Percentiles rank a stretch among this genome's conserved stretches.
Conservation (phyloP, 805 yeast genomes). For the Nakazawaea populi region DNA sequence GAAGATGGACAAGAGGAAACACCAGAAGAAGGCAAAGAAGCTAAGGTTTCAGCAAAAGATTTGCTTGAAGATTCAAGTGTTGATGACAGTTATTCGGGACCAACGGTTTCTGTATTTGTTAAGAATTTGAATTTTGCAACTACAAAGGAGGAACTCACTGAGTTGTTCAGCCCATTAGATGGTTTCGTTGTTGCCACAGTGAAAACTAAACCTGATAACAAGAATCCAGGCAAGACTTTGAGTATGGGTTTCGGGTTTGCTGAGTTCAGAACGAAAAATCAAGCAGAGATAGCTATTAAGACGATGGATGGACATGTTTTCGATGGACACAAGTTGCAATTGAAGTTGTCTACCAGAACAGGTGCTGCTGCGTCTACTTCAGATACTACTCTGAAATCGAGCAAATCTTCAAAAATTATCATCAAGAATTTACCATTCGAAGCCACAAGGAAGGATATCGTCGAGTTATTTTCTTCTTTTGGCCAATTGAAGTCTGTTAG, state of each 20-base stretch:
- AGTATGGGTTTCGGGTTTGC: conserved; percentile 99
- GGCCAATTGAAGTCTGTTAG: conserved; percentile 93
- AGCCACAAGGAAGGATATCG: conserved; percentile 88
- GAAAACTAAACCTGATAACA: conserved; percentile 84
- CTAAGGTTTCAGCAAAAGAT: conserved; percentile 39
- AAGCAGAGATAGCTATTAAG: conserved; percentile 71
- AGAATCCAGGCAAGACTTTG: conserved; percentile 52
- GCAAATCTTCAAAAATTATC: conserved; percentile 69
- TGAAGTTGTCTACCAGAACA: conserved; percentile 78
- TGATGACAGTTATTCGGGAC: conserved; percentile 47
- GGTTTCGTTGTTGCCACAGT: conserved; percentile 83
- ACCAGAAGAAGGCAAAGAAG: conserved; percentile 34
- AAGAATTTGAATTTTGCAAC: conserved; percentile 90
- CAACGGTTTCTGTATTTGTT: conserved; percentile 83
- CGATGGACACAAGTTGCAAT: conserved; percentile 86
- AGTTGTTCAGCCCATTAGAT: conserved; percentile 59
- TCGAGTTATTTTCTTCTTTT: conserved; percentile 87
- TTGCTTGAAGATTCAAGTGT: conserved; percentile 26
- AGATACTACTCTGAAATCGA: conserved; percentile 26
- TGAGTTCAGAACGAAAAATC: conserved; percentile 73
- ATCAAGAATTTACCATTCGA: conserved; percentile 97
- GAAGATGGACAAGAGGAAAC: conserved; percentile 23
- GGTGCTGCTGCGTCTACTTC: conserved; percentile 19
- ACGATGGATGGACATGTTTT: conserved; percentile 70
- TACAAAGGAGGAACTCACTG: conserved; percentile 46